Base-by-base conservation (phyloP, 2,329 filamentous ascomycete species). In the Colletotrichum gigasporum region DNA sequence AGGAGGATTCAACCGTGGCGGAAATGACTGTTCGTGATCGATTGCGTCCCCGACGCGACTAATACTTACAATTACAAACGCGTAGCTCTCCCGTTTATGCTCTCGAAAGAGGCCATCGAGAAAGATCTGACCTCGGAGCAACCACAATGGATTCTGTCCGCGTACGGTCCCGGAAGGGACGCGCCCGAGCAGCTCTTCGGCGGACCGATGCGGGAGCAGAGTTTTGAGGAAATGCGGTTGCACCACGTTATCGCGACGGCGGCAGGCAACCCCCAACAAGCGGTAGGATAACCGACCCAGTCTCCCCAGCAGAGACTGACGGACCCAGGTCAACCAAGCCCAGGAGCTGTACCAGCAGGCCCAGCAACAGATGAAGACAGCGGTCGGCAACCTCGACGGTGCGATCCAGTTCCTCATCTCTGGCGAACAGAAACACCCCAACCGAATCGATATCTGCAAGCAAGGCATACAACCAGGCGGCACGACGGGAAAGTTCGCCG, bases 161-260 rank as follows among this genome's bases (percentile, higher is more conserved):
- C 91, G 20, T 98, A 97, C 76, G 92, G 90, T 0, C 94, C 94
- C 0, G 91, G 91, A 4, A 85, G 82, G 71, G 87, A 94, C 70
- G 88, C 91, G 2, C 94, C 94, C 0, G 87, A 88, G 16, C 93
- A 97, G 76, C 83, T 97, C 1, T 94, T 97, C 71, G 93, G 93
- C 54, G 94, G 93, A 2, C 85, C 83, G 44, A 83, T 87, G 5
- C 86, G 94, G 16, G 95, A 98, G 75, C 91, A 94, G 75, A 97
- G 93, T 72, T 91, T 91, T 39, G 95, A 98, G 75, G 95, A 98
- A 77, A 86, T 97, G 74, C 87, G 94, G 51, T 74, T 94, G 20
- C 90, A 93, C 73, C 94, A 95, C 72, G 81, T 89, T 71, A 72
- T 74, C 54, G 87, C 87, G 2, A 80, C 83, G 39, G 84, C 87